phyloP scores from a whole-genome alignment of 441 rosid species.

The Arabidopsis lyrata region DNA sequence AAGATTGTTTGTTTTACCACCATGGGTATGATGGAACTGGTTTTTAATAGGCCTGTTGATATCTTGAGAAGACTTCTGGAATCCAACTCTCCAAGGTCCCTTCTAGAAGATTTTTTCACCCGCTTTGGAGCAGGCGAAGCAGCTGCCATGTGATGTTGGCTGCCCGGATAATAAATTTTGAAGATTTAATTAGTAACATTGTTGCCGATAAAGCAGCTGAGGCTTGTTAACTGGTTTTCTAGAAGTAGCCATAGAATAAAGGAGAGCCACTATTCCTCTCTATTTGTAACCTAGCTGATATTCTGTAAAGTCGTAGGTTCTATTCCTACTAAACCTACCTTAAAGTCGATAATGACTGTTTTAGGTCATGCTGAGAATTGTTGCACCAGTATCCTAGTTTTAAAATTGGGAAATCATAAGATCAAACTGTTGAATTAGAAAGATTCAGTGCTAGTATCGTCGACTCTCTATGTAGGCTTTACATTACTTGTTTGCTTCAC shows the following conservation, averaged over 20 bases:
- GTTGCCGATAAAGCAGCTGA: conserved; percentile 96
- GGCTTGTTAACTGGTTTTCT: conserved; percentile 45
- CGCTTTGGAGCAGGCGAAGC: conserved; percentile 99
- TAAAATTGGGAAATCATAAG: conserved; percentile 10
- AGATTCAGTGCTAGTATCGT: conserved; percentile 8
- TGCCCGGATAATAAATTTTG: conserved; percentile 84
- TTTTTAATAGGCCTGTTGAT: conserved; percentile 96
- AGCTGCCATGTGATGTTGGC: conserved; percentile 98
- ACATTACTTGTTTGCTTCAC: conserved; percentile 33
- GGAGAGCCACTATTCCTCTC: not conserved
- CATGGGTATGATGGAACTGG: conserved; percentile 97
- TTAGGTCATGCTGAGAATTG: conserved; percentile 6
- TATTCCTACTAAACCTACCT: not conserved
- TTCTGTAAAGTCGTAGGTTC: conserved; percentile 6
- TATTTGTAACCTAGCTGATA: conserved; percentile 7
- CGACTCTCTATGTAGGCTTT: conserved; percentile 6
- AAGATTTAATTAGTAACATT: conserved; percentile 71
- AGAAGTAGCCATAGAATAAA: conserved; percentile 13
- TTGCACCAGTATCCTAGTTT: conserved; percentile 18
- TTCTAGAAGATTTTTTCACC: conserved; percentile 90
- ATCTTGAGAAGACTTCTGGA: conserved; percentile 90
- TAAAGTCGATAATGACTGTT: conserved; percentile 10
- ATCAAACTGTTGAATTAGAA: conserved; percentile 21
- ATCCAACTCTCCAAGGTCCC: conserved; percentile 81
- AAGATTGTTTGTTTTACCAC: conserved; percentile 89